phyloP scores from a whole-genome alignment of 2,329 filamentous ascomycete species.

The Xylariales sp. region DNA sequence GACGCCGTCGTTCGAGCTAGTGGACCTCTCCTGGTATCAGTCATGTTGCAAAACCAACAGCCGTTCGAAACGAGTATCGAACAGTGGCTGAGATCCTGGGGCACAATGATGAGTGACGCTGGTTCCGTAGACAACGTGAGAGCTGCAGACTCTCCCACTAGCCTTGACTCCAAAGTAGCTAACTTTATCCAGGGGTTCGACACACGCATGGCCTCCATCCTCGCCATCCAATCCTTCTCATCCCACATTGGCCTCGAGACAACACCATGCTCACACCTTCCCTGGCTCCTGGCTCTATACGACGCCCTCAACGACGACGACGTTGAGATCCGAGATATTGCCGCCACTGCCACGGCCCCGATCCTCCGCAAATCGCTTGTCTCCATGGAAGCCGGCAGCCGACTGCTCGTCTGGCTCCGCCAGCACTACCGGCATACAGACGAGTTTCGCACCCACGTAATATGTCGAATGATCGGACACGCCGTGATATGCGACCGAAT shows the following conservation, averaged over 20 bases:
- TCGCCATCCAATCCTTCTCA: conserved; percentile 51
- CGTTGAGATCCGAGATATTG: conserved; percentile 72
- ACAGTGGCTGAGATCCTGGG: conserved; percentile 37
- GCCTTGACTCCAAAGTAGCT: conserved; percentile 6
- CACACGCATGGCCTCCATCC: conserved; percentile 55
- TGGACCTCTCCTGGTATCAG: conserved; percentile 38
- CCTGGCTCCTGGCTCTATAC: conserved; percentile 63
- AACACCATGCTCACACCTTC: conserved; percentile 36
- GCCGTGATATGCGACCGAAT: not conserved
- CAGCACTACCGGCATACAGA: conserved; percentile 27
- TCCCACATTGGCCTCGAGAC: conserved; percentile 21
- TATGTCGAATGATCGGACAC: conserved; percentile 33
- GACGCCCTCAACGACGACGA: conserved; percentile 84
- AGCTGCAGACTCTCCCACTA: conserved; percentile 3
- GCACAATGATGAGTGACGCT: conserved; percentile 43
- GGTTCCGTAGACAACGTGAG: conserved; percentile 44
- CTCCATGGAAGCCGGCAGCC: conserved; percentile 41
- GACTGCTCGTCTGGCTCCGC: conserved; percentile 40
- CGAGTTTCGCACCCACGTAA: conserved; percentile 36
- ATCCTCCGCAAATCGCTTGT: conserved; percentile 41
- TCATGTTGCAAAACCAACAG: conserved; percentile 14
- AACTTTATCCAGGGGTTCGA: conserved; percentile 51
- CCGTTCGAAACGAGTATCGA: conserved; percentile 12
- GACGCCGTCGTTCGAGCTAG: conserved; percentile 45
- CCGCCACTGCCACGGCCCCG: conserved; percentile 43